Conservation (phyloP, 2,329 filamentous ascomycete genomes). For the Talaromyces atroroseus region DNA sequence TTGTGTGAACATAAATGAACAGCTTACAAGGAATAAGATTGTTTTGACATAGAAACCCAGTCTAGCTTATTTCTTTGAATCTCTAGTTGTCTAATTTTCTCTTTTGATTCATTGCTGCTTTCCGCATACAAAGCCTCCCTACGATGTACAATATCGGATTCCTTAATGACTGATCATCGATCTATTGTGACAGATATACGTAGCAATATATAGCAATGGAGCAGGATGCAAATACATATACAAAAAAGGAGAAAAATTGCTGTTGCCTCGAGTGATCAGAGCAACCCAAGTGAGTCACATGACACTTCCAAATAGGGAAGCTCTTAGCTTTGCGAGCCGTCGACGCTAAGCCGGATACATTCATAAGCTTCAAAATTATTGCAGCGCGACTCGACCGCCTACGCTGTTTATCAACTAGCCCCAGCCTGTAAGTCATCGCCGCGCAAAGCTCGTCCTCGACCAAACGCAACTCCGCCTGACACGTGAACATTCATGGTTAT, state of each 20-base stretch:
- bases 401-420: not conserved
- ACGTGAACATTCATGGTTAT: not conserved
- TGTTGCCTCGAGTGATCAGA: too few relatives aligned
- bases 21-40: slow-evolving; percentile 2
- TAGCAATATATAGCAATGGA: too few relatives aligned
- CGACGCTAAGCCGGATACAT: slow-evolving; percentile 3
- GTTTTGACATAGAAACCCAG: slow-evolving; percentile 4
- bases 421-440: not conserved
- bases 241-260: too few relatives aligned
- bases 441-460: not conserved
- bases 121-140: not conserved
- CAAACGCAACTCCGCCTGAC: not conserved
- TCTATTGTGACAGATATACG: too few relatives aligned
- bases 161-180: not conserved
- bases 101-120: slow-evolving; percentile 5
- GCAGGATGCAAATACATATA: too few relatives aligned
- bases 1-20: slow-evolving; percentile 4
- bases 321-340: not conserved
- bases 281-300: not conserved
- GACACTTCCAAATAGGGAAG: too few relatives aligned
- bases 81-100: not conserved
- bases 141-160: slow-evolving; percentile 10
- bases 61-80: slow-evolving; percentile 6
- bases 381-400: not conserved
- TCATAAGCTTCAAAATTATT: slow-evolving; percentile 1